These are phyloP conservation scores for Anisogramma anomala DNA, from an alignment of 2,329 filamentous ascomycete genomes.

Conservation along the genomic window DNA sequence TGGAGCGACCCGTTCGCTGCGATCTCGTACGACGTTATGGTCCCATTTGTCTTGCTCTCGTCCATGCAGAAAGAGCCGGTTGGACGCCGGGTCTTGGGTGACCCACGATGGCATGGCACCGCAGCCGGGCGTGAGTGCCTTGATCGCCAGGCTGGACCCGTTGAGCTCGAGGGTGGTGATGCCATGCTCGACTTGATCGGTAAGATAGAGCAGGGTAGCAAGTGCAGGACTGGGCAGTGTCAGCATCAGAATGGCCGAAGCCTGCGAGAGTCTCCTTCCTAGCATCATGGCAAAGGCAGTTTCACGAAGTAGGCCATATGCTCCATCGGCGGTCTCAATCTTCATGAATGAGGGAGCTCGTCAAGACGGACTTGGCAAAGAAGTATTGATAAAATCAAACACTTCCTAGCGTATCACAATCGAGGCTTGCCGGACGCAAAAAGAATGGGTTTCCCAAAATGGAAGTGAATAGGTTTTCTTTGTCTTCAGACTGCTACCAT, in stretches of 20 bases:
- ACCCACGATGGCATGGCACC: slow-evolving; percentile 49
- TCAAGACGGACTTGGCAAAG: too few species aligned
- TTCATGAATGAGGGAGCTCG: too few species aligned
- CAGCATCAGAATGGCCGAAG: slow-evolving; percentile 15
- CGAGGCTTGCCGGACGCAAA: too few species aligned
- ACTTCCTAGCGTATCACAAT: too few species aligned
- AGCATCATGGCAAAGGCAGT: slow-evolving; percentile 10
- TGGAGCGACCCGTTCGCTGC: slow-evolving; percentile 28
- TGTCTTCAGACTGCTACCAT: too few species aligned
- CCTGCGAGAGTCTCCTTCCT: slow-evolving; percentile 9
- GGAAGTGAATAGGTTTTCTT: too few species aligned
- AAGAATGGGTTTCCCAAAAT: too few species aligned
- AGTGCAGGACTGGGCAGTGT: slow-evolving; percentile 22
- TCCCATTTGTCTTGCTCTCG: slow-evolving; percentile 41
- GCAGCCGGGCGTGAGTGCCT: slow-evolving; percentile 36
- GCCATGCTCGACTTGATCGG: slow-evolving; percentile 34
- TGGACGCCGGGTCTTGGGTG: slow-evolving; percentile 38
- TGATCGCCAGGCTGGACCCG: slow-evolving; percentile 27
- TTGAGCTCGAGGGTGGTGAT: slow-evolving; percentile 37
- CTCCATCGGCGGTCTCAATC: neutral
- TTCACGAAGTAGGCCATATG: neutral
- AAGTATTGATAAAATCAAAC: too few species aligned
- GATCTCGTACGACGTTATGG: slow-evolving; percentile 32
- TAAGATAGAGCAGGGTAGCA: slow-evolving; percentile 33
- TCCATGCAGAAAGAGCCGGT: slow-evolving; percentile 48